Percentiles rank a stretch among this genome's conserved stretches.
Conservation (phyloP, 139 green algal species). For the Ulvella scutata region DNA sequence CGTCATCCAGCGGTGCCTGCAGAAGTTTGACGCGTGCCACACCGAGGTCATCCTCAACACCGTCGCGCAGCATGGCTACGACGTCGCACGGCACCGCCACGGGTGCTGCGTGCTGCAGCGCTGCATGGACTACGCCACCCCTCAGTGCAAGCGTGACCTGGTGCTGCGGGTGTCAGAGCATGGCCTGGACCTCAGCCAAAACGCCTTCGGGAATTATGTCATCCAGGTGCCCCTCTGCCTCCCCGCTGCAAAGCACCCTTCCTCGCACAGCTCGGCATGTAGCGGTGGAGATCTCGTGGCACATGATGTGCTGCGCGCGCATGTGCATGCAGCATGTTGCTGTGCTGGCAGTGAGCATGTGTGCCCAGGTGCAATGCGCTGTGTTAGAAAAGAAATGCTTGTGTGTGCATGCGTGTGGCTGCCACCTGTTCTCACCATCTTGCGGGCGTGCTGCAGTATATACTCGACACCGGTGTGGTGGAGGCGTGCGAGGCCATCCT, state of each 20-base stretch:
- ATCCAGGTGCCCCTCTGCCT: conserved; percentile 70
- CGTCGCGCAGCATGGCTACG: conserved; percentile 50
- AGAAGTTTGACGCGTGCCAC: conserved; percentile 48
- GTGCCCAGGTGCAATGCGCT: too few species aligned
- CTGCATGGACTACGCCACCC: conserved; percentile 92
- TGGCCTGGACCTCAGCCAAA: conserved; percentile 72
- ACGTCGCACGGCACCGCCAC: conserved; percentile 93
- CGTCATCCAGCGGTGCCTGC: conserved; percentile 95
- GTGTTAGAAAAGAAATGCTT: too few species aligned
- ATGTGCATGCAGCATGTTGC: too few species aligned
- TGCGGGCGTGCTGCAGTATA: conserved; percentile 52
- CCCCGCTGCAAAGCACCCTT: too few species aligned
- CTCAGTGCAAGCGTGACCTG: conserved; percentile 53
- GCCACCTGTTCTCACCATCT: too few species aligned
- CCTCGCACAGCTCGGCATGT: too few species aligned
- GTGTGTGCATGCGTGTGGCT: too few species aligned
- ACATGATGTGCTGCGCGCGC: too few species aligned
- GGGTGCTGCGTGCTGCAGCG: conserved; percentile 98
- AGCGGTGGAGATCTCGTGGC: too few species aligned
- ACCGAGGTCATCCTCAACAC: conserved; percentile 93
- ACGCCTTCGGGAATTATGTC: conserved; percentile 96
- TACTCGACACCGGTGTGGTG: conserved; percentile 81
- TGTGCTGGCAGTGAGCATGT: too few species aligned
- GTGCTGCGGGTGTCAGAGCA: conserved; percentile 66
- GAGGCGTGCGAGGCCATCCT: conserved; percentile 65